Conservation (phyloP, 2,329 filamentous ascomycete species). For the Mycosphaerelloides madeirae region DNA sequence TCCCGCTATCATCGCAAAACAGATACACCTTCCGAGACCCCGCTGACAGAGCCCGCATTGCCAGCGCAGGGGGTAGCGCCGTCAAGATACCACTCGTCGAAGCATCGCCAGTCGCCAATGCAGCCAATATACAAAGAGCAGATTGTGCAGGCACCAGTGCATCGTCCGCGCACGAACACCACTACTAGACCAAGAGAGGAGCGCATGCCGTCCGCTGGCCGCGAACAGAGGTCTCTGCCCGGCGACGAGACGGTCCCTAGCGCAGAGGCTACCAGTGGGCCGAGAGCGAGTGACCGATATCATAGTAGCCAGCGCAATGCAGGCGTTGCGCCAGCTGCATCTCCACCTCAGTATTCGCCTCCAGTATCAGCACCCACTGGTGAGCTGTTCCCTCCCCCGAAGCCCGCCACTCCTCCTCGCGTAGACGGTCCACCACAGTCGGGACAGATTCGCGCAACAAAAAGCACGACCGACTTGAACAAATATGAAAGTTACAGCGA, state of each 20-base stretch:
- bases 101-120: conserved; percentile 14
- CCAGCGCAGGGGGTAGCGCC: conserved; percentile 13
- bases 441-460: conserved; percentile 30
- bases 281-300: background rate
- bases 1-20: conserved; percentile 30
- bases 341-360: conserved; percentile 3
- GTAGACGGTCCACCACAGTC: conserved; percentile 28
- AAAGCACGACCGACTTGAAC: conserved; percentile 23
- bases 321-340: conserved; percentile 1
- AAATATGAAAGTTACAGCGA: conserved; percentile 17
- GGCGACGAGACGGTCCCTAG: conserved; percentile 3
- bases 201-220: conserved; percentile 3
- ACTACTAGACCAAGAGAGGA: conserved; percentile 4
- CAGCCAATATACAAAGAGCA: conserved; percentile 15
- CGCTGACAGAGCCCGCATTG: conserved; percentile 7
- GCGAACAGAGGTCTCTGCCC: conserved; percentile 9
- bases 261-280: background rate
- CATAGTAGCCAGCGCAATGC: conserved; percentile 6
- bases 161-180: conserved; percentile 10
- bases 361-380: conserved; percentile 16
- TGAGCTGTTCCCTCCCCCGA: conserved; percentile 30
- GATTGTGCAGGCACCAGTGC: conserved; percentile 11
- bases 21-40: conserved; percentile 5
- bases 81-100: conserved; percentile 20
- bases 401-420: conserved; percentile 13